Evolutionary conservation across 768 basidiomycete species (phyloP).

Genomic region (Tulasnella sp.): DNA sequence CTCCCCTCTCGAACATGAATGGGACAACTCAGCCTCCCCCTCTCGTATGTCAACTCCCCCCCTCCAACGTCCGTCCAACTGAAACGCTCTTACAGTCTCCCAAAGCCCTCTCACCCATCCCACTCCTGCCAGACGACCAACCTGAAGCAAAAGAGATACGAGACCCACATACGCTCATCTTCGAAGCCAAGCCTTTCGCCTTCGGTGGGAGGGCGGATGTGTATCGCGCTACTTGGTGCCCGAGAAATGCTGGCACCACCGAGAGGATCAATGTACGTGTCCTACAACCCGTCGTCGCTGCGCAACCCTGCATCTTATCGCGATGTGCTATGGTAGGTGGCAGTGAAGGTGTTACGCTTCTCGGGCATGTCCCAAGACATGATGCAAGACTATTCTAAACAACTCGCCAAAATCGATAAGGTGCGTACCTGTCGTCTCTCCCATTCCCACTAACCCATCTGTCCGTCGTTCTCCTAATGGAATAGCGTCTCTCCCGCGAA

Average conservation of each 20-base stretch:
- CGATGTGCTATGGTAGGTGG: no score
- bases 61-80: no score
- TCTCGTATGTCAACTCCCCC: no score
- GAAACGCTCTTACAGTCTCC: no score
- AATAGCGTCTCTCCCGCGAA: not conserved
- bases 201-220: not conserved
- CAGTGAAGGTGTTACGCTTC: not conserved
- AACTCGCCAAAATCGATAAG: not conserved
- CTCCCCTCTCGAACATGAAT: no score
- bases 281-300: no score
- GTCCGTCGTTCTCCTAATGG: not conserved
- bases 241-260: no score
- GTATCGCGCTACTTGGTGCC: not conserved
- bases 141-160: constrained; percentile 4
- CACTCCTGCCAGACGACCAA: no score
- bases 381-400: not conserved
- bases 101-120: no score
- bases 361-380: not conserved
- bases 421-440: not conserved
- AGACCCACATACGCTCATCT: not conserved
- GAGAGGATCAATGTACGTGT: no score
- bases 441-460: not conserved
- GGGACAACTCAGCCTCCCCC: no score
- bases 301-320: no score
- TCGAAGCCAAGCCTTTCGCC: not conserved